phyloP scores from a whole-genome alignment of 148 eudicot genomes.

The Rhododendron kiyosumense region DNA sequence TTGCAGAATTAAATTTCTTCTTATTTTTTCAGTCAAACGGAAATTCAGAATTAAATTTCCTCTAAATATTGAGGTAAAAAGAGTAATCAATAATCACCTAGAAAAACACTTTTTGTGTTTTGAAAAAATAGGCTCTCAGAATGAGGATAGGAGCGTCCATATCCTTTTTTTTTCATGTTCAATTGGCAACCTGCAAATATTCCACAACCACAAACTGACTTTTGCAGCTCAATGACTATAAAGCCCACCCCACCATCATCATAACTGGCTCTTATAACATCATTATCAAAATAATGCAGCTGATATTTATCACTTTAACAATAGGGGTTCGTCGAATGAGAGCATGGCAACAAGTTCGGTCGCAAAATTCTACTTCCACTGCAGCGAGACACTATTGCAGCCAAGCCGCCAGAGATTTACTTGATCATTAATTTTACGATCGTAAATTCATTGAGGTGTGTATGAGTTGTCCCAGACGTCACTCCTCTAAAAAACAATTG shows the following conservation, averaged over 20 bases:
- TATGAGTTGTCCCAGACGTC: not conserved
- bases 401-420: not conserved
- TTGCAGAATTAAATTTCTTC: not conserved
- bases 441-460: not conserved
- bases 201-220: slow-evolving; percentile 2
- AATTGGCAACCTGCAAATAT: not conserved
- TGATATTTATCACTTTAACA: not conserved
- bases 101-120: not conserved
- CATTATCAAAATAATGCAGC: not conserved
- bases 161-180: not conserved
- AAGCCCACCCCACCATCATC: not conserved
- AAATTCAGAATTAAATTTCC: not conserved
- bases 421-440: not conserved
- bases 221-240: not conserved
- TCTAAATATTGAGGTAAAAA: not conserved
- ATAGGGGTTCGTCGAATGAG: not conserved
- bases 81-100: not conserved
- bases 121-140: not conserved
- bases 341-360: not conserved
- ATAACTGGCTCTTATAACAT: not conserved
- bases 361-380: not conserved
- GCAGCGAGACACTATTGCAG: not conserved
- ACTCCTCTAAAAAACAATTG: not conserved
- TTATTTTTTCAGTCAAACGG: too few relatives aligned
- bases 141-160: not conserved